Base-by-base conservation (phyloP, 306 rosid species). In the Geum urbanum region DNA sequence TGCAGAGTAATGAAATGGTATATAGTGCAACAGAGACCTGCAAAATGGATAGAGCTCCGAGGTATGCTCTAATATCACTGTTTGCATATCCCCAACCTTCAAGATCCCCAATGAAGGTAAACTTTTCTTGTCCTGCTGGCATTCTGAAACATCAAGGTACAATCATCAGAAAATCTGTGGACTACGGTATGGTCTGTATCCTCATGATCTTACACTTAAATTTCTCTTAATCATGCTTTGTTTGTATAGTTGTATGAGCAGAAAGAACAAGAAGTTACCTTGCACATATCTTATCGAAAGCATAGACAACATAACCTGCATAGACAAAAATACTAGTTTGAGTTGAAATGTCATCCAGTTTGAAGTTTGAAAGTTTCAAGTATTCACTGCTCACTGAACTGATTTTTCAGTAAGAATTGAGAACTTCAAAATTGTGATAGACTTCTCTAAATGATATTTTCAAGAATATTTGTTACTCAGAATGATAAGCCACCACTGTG, bases 1-100 rank as follows among this genome's bases (percentile, higher is more conserved):
- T 44, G 59, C 66, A 71, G 41, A 44, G 14, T 27, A 60, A 24
- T 55, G 16, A 20, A 2, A n/a, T 4, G 13, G 18, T 19, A 9
- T 52, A 16, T 37, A 41, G 50, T 24, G 55, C 44, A 58, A 45
- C 56, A 18, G 56, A 37, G 37, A 88, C 90, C 94, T 81, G 94
- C 75, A 88, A 81, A 79, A 88, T 75, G 32, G 67, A 43, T 7
- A 88, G 77, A 65, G 84, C 84, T 67, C 73, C 32, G 20, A 77
- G 47, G 82, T 81, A 85, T 51, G 84, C 92, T 20, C 84, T 82
- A 5, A 85, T 44, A 40, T 87, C 92, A 75, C 81, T 77, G 76
- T 87, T 87, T 41, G 90, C 75, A 70, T 87, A 85, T 60, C 88
- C 81, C 90, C 92, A 85, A 47, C 92, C 92, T 76, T 85, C 60